Percentiles rank a stretch among this genome's conserved stretches.
Evolutionary conservation across 768 basidiomycete genomes (phyloP).

Genomic region (Collybia sordida): DNA sequence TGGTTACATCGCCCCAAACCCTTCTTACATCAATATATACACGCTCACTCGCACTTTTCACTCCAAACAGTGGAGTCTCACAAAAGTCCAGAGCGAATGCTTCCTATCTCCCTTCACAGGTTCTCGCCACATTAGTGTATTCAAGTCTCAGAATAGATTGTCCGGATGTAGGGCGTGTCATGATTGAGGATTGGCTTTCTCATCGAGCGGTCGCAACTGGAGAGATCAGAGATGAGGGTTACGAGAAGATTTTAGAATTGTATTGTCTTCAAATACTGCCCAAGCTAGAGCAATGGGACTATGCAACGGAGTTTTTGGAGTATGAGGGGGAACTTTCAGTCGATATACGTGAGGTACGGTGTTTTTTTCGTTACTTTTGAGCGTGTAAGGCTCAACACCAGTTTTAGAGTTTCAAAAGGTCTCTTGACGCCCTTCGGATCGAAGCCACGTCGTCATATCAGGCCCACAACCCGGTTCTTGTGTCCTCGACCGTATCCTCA

Average conservation of each 20-base stretch:
- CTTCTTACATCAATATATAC: slow-evolving; percentile 55
- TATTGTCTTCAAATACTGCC: slow-evolving; percentile 77
- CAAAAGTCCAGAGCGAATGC: slow-evolving; percentile 40
- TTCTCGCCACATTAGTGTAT: slow-evolving; percentile 69
- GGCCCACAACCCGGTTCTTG: slow-evolving; percentile 14
- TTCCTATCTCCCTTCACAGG: slow-evolving; percentile 64
- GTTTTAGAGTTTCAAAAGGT: slow-evolving; percentile 35
- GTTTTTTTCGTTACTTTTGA: neutral
- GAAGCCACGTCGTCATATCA: slow-evolving; percentile 25
- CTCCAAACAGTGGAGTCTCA: slow-evolving; percentile 40
- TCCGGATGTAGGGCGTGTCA: slow-evolving; percentile 56
- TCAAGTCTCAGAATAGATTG: slow-evolving; percentile 68
- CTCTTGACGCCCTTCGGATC: slow-evolving; percentile 39
- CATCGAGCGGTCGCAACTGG: slow-evolving; percentile 35
- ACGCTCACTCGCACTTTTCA: slow-evolving; percentile 70
- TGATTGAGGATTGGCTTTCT: slow-evolving; percentile 81
- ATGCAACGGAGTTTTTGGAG: slow-evolving; percentile 71
- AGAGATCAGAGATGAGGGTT: slow-evolving; percentile 48
- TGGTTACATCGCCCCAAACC: slow-evolving; percentile 57
- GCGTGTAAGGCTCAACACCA: slow-evolving; percentile 6
- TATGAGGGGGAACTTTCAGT: slow-evolving; percentile 66
- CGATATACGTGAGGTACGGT: slow-evolving; percentile 51
- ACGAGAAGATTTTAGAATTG: slow-evolving; percentile 73
- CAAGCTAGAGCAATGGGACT: slow-evolving; percentile 75
- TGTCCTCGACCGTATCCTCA: slow-evolving; percentile 8